phyloP scores from a whole-genome alignment of 1,284 basidiomycete genomes.

The Pseudozyma tsukubaensis region DNA sequence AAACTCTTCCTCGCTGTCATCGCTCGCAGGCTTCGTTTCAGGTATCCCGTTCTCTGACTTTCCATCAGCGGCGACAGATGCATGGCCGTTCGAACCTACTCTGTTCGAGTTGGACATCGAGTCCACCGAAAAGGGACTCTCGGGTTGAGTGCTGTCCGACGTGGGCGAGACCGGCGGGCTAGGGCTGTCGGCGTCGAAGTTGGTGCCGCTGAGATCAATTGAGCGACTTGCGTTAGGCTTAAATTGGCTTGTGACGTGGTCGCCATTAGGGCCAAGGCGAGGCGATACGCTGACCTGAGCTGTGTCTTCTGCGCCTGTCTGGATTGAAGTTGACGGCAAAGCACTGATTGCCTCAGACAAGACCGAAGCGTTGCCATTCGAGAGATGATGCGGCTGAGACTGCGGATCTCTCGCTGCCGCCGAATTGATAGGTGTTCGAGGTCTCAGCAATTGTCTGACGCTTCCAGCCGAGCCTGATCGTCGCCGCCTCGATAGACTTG shows the following conservation, averaged over 20 bases:
- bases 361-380: background rate
- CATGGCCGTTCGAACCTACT: background rate
- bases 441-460: constrained; percentile 30
- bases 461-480: constrained; percentile 34
- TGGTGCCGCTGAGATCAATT: background rate
- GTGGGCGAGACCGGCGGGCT: constrained; percentile 19
- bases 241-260: background rate
- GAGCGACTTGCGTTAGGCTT: too few relatives aligned
- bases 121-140: constrained; percentile 11
- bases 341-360: background rate
- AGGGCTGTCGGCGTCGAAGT: constrained; percentile 3
- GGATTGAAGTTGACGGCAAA: background rate
- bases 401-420: background rate
- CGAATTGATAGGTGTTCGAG: constrained; percentile 26
- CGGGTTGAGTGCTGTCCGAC: constrained; percentile 29
- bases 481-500: constrained; percentile 15
- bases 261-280: background rate
- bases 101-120: background rate
- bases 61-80: background rate
- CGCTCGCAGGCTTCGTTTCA: background rate
- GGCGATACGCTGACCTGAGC: background rate
- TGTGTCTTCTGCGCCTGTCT: background rate
- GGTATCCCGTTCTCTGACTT: background rate
- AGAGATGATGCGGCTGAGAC: background rate
- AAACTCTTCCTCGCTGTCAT: constrained; percentile 46